Percentiles rank a stretch among this genome's conserved stretches.
Evolutionary conservation across 768 basidiomycete genomes (phyloP).

Genomic region (Hericium coralloides): DNA sequence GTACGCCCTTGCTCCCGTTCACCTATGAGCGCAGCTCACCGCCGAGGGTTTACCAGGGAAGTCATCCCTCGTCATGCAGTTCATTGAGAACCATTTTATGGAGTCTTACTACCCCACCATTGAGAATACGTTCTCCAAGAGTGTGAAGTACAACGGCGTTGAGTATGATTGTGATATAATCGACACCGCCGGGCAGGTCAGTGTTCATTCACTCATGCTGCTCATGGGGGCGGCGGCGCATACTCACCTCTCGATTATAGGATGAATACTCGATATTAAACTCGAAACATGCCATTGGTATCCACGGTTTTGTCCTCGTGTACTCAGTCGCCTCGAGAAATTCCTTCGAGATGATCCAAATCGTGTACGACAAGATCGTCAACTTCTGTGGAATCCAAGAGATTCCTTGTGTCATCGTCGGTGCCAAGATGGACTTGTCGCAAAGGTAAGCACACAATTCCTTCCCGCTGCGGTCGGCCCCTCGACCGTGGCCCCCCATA

Average conservation of each 20-base stretch:
- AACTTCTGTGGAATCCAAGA: slow-evolving; percentile 77
- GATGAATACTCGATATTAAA: slow-evolving; percentile 95
- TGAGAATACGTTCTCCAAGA: slow-evolving; percentile 81
- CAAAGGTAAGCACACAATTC: slow-evolving; percentile 45
- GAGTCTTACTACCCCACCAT: slow-evolving; percentile 96
- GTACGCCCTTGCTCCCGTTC: slow-evolving; percentile 33
- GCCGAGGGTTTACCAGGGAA: slow-evolving; percentile 53
- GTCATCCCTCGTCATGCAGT: slow-evolving; percentile 88
- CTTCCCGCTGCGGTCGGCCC: too few relatives aligned
- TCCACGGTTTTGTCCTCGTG: slow-evolving; percentile 94
- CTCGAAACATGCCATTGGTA: slow-evolving; percentile 90
- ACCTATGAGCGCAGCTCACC: slow-evolving; percentile 13
- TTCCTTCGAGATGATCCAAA: slow-evolving; percentile 92
- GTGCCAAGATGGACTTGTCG: slow-evolving; percentile 81
- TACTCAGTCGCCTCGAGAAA: slow-evolving; percentile 86
- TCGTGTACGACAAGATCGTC: slow-evolving; percentile 89
- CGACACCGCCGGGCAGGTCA: slow-evolving; percentile 93
- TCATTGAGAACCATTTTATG: slow-evolving; percentile 86
- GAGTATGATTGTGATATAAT: slow-evolving; percentile 97
- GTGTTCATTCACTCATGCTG: slow-evolving; percentile 16
- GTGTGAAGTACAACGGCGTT: slow-evolving; percentile 76
- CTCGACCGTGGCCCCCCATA: neutral
- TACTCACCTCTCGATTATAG: slow-evolving; percentile 28
- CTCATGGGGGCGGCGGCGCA: slow-evolving; percentile 3
- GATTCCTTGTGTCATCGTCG: slow-evolving; percentile 91